These are phyloP conservation scores for Ramaria sp. DNA, from an alignment of 768 basidiomycete species.

Conservation along the genomic window DNA sequence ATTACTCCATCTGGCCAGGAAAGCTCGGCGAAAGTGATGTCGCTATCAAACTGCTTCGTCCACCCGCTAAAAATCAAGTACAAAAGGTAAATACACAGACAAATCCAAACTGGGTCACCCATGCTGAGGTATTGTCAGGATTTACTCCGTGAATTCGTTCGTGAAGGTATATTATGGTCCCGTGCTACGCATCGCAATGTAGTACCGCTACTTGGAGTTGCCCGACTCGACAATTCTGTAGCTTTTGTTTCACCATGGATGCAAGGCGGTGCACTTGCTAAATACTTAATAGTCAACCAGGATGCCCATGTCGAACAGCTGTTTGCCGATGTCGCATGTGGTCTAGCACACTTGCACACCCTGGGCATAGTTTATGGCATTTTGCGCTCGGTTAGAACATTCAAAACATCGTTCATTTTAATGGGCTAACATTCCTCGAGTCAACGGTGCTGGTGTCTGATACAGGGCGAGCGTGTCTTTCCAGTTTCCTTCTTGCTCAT, in stretches of 20 bases:
- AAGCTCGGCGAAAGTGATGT: neutral
- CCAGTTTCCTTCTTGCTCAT: neutral
- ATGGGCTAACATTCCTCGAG: neutral
- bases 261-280: conserved; percentile 42
- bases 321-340: conserved; percentile 21
- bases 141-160: neutral
- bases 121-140: neutral
- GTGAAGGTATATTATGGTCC: neutral
- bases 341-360: neutral
- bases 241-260: conserved; percentile 65
- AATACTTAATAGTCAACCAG: conserved; percentile 35
- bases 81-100: neutral
- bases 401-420: neutral
- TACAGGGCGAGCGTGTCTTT: conserved; percentile 3
- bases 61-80: no score
- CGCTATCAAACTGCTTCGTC: conserved; percentile 1
- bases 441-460: neutral
- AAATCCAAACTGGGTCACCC: neutral
- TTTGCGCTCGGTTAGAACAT: neutral
- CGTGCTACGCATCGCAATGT: conserved; percentile 25
- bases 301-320: conserved; percentile 34
- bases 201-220: conserved; percentile 43
- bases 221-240: conserved; percentile 38
- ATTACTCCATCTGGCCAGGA: conserved; percentile 1
- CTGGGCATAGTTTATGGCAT: neutral